Base-by-base conservation (phyloP, 2,329 filamentous ascomycete species). In the Cytospora chrysosperma region DNA sequence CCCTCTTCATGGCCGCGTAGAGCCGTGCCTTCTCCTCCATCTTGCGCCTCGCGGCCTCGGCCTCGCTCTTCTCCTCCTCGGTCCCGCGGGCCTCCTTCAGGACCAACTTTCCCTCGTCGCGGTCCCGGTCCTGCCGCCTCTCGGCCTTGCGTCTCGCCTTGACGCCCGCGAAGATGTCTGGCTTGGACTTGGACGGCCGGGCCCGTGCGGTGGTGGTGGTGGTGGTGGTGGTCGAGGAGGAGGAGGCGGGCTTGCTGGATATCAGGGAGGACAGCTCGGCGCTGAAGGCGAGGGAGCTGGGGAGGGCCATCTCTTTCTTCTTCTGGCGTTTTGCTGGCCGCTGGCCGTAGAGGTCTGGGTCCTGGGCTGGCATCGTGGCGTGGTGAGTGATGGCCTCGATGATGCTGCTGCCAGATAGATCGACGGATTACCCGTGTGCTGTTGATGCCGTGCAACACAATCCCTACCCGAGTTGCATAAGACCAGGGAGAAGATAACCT, bases 1-100 rank as follows among this genome's bases (percentile, higher is more conserved):
- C 93, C 37, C 91, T 85, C 76, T 96, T 96, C 86, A 99, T 89
- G 43, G 91, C 90, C 8, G 90, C 88, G 76, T 99, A 99, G 2
- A 95, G 78, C 5, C 90, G 85, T 4, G 91, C 92, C 76, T 99
- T 99, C 77, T 93, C 89, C 72, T 96, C 88, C 88, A 99, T 91
- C 72, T 88, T 91, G 68, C 88, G 85, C 74, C 88, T 90, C 26
- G 91, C 89, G 62, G 90, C 86, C 56, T 79, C 90, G 62, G 89
- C 84, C 70, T 90, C 86, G 55, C 83, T 84, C 64, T 89, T 88
- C 70, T 89, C 87, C 59, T 88, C 84, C 64, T 85, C 81, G 12
- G 84, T 81, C 61, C 84, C 82, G 27, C 78, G 73, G 15, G 84
- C 76, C 30, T 86, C 82, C 68, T 83, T 82, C 21, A 84, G 75